Evolutionary conservation across 257 asterid species (phyloP).

Genomic region (Craterostigma plantagineum): DNA sequence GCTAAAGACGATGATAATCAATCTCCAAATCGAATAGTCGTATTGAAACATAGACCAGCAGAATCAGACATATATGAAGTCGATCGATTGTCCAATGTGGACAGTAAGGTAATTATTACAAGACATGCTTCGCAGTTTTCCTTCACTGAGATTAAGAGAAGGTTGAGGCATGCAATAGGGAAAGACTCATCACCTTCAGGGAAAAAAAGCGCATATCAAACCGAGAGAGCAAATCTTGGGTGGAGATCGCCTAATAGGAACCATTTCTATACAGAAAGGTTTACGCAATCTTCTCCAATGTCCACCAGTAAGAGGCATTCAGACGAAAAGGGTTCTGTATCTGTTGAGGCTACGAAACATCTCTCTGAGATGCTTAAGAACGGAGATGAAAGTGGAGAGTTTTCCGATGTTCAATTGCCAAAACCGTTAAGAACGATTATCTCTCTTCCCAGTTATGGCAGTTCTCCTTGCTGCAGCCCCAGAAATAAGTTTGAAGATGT

Average conservation of each 20-base stretch:
- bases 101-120: no score
- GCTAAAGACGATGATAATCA: constrained; percentile 24
- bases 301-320: constrained; percentile 25
- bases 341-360: constrained; percentile 80
- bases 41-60: constrained; percentile 78
- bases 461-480: constrained; percentile 48
- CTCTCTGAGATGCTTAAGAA: constrained; percentile 57
- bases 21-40: constrained; percentile 42
- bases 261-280: constrained; percentile 67
- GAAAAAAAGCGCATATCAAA: constrained; percentile 23
- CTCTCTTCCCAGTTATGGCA: constrained; percentile 46
- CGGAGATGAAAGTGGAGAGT: constrained; percentile 29
- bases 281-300: constrained; percentile 31
- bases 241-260: constrained; percentile 93
- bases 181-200: constrained; percentile 33
- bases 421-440: constrained; percentile 67
- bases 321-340: constrained; percentile 26
- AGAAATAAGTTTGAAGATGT: no score
- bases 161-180: constrained; percentile 70
- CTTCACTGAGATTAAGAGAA: constrained; percentile 71
- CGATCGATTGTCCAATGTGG: constrained; percentile 14
- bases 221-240: no score
- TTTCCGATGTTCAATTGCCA: constrained; percentile 21
- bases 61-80: constrained; percentile 20
- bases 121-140: constrained; percentile 16